Evolutionary conservation across 192 early-diverging fungal species (phyloP).

Genomic region (Backusella morwellensis): DNA sequence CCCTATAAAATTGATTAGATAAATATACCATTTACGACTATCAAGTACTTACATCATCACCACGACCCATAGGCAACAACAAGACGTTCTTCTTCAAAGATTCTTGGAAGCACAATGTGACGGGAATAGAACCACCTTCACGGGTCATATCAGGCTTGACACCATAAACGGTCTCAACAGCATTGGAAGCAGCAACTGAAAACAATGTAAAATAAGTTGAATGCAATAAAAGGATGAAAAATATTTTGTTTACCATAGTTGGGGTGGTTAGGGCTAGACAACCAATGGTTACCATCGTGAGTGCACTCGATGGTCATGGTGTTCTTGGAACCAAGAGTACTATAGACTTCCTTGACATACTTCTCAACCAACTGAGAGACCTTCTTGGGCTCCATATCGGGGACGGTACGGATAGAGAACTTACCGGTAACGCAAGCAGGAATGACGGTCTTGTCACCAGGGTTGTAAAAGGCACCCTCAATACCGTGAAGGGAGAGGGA

Average conservation of each 20-base stretch:
- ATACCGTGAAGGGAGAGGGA: constrained; percentile 96
- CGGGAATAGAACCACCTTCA: constrained; percentile 97
- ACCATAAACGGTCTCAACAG: constrained; percentile 88
- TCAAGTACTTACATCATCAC: constrained; percentile 63
- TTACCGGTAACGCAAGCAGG: constrained; percentile 95
- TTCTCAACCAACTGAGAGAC: constrained; percentile 73
- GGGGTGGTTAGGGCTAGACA: constrained; percentile 85
- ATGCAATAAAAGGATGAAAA: not conserved
- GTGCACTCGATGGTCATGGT: constrained; percentile 65
- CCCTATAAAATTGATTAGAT: constrained; percentile 45
- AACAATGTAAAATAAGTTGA: not conserved
- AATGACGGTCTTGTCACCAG: constrained; percentile 97
- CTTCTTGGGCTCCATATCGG: constrained; percentile 86
- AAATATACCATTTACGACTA: not conserved
- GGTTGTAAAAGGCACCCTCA: constrained; percentile 93
- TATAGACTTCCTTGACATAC: constrained; percentile 82
- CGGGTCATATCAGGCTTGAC: constrained; percentile 94
- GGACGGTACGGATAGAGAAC: constrained; percentile 96
- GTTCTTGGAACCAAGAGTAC: constrained; percentile 90
- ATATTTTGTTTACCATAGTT: constrained; percentile 70
- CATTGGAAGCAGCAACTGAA: constrained; percentile 81
- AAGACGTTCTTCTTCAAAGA: constrained; percentile 86
- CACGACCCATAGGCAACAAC: constrained; percentile 93
- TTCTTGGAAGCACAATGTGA: constrained; percentile 98
- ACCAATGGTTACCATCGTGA: constrained; percentile 90